Evolutionary conservation across 352 stramenopile species (phyloP), one percentile per base, ranked within the genome.

Genomic region (Saprolegnia diclina): DNA sequence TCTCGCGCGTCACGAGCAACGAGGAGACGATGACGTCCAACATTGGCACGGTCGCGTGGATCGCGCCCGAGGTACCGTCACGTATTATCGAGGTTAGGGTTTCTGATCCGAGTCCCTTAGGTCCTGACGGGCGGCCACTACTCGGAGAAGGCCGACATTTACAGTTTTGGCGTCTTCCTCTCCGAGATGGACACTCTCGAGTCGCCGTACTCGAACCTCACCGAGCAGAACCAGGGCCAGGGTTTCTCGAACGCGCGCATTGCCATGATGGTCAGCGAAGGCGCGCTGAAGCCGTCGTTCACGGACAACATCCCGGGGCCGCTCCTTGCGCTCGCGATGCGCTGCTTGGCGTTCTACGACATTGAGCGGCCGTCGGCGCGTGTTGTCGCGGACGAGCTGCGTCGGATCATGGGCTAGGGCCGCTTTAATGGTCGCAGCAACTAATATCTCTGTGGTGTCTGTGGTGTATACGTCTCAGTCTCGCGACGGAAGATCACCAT

Each of bases 131-230:
- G 63, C 22, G 63, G 63, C 32, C 63, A 52, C 18, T 69, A 69
- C 53, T 40, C 63, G n/a, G 63, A 69, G 26, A 69, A 69, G 38
- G 63, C 63, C 48, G 63, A 69, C 53, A 69, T 69, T 38, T 69
- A 69, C 48, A 46, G 19, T 5, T 69, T 69, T n/a, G 63, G 63
- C 26, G 63, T 69, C 24, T 52, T 69, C 53, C 37, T 69, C 16
- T 61, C 42, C n/a, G 63, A 69, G 18, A 52, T 69, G 22, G 63
- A 69, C 63, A 69, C 63, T 37, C n/a, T 18, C 38, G 63, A 69
- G n/a, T 21, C 50, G 38, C 63, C 63, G 53, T 69, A 69, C 37
- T 21, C 63, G 1, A 69, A 69, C 53, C 22, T 69, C 19, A 69
- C 54, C 29, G 54, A 69, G 29, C 53, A 69, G 40, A 61, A 52